Evolutionary conservation across 331 rosid genomes (phyloP), one percentile per base, ranked within the genome.

Genomic region (Malus hybrid): DNA sequence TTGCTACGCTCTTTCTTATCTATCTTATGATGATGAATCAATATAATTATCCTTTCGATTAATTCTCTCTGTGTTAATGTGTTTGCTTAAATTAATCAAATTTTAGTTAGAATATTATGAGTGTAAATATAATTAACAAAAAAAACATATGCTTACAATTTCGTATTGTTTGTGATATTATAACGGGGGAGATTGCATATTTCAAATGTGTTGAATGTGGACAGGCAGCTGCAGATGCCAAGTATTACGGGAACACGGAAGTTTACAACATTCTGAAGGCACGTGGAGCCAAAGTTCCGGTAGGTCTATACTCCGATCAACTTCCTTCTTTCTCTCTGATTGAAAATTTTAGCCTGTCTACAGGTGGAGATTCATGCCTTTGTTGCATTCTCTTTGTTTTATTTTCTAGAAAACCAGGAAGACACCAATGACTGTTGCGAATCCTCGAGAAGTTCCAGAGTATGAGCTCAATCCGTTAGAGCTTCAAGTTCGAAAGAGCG

Each of bases 191-290:
- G 44, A 39, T 36, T 20, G 29, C 20, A n/a, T n/a, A 11, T 20
- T 52, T 2, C 15, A 32, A 65, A 3, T 24, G 24, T 24, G 24
- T 20, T 36, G 11, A 67, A 34, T 77, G 67, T 82, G 75, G 65
- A 78, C 97, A 93, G 98, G 94, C 99, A 46, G 99, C 99, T 56
- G 99, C 94, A 42, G 99, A 95, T 82, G 98, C 99, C 32, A 95
- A 92, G 79, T 88, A 89, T 80, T 95, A 95, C 74, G 93, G 98
- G 20, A 79, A 92, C 57, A 80, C 83, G 0, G 97, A 95, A 18
- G 85, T 88, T 70, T 95, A 90, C 86, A 89, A 87, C 42, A 90
- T 90, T 82, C 74, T 95, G 78, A 90, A 88, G 80, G 89, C 94
- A n/a, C 93, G 98, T 20, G 99, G 99, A 70, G 98, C 99, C 29